A percentile compares a stretch with the other conserved stretches of the same genome.
These are phyloP conservation scores for Mucor piriformis DNA, from an alignment of 371 early-diverging fungal genomes.

Conservation along the genomic window DNA sequence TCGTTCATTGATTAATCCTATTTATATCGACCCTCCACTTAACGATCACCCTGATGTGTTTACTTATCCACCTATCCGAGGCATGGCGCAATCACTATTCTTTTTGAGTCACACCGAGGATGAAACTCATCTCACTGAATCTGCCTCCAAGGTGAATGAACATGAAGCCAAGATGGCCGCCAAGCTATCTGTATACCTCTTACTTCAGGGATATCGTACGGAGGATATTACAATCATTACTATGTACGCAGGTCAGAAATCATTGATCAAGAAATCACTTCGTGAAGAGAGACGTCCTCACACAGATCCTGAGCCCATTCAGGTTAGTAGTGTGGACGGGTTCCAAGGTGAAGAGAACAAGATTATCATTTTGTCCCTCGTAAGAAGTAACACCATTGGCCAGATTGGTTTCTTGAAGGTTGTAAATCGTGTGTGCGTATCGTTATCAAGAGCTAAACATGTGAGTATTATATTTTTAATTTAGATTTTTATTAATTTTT, in stretches of 20 bases:
- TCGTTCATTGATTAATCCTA: constrained; percentile 57
- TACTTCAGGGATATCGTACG: constrained; percentile 55
- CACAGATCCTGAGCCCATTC: constrained; percentile 37
- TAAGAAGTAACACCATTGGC: constrained; percentile 59
- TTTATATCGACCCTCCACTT: constrained; percentile 53
- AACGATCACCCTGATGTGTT: constrained; percentile 55
- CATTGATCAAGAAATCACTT: constrained; percentile 39
- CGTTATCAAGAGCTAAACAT: constrained; percentile 72
- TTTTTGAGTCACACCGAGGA: constrained; percentile 59
- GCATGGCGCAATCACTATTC: constrained; percentile 61
- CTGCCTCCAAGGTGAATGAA: constrained; percentile 60
- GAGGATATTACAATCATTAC: constrained; percentile 62
- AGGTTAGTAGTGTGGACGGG: constrained; percentile 76
- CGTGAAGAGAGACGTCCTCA: constrained; percentile 34
- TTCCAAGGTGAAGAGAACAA: constrained; percentile 83
- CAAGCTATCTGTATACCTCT: constrained; percentile 54
- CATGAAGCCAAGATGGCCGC: constrained; percentile 65
- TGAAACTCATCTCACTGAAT: constrained; percentile 43
- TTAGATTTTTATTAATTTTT: not conserved
- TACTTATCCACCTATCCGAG: constrained; percentile 54
- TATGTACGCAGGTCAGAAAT: constrained; percentile 66
- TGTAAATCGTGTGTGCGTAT: constrained; percentile 77
- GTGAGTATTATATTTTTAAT: constrained; percentile 22
- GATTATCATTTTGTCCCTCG: constrained; percentile 73
- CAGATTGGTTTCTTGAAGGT: constrained; percentile 80